Percentiles rank a stretch among this genome's conserved stretches.
Evolutionary conservation across 495 filamentous ascomycete species (phyloP).

Genomic region (Aspergillus diversus): DNA sequence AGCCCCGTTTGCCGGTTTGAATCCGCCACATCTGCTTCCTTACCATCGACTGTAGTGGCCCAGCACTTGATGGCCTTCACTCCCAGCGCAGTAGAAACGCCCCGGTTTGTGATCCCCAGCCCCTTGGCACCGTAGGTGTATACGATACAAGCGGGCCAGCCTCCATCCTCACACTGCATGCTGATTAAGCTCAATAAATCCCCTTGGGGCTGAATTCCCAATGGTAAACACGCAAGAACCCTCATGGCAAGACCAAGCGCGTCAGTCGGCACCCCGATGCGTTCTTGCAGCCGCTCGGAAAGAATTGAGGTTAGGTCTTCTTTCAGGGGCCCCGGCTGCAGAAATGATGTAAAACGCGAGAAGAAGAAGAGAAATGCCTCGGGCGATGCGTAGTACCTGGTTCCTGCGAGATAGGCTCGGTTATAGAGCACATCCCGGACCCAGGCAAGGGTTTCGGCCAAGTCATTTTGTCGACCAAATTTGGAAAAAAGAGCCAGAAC

Average conservation of each 20-base stretch:
- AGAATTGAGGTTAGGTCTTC: not conserved
- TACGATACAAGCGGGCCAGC: not conserved
- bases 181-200: not conserved
- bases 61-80: constrained; percentile 1
- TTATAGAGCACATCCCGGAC: constrained; percentile 18
- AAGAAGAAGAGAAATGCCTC: constrained; percentile 31
- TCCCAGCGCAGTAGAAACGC: constrained; percentile 11
- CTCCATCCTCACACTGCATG: constrained; percentile 9
- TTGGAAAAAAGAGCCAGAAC: constrained; percentile 25
- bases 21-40: no score
- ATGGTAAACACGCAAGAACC: not conserved
- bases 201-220: not conserved
- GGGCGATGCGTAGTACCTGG: constrained; percentile 25
- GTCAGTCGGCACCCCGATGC: constrained; percentile 6
- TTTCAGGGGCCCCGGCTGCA: not conserved
- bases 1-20: no score
- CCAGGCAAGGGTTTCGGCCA: constrained; percentile 42
- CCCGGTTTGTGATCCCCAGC: not conserved
- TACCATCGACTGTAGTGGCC: no score
- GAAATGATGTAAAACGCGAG: not conserved
- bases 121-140: not conserved
- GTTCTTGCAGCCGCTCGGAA: not conserved
- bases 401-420: constrained; percentile 31
- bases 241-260: constrained; percentile 1
- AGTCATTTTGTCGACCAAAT: constrained; percentile 35